phyloP scores from a whole-genome alignment of 192 early-diverging fungal genomes.

The Backusella parvicylindrica region DNA sequence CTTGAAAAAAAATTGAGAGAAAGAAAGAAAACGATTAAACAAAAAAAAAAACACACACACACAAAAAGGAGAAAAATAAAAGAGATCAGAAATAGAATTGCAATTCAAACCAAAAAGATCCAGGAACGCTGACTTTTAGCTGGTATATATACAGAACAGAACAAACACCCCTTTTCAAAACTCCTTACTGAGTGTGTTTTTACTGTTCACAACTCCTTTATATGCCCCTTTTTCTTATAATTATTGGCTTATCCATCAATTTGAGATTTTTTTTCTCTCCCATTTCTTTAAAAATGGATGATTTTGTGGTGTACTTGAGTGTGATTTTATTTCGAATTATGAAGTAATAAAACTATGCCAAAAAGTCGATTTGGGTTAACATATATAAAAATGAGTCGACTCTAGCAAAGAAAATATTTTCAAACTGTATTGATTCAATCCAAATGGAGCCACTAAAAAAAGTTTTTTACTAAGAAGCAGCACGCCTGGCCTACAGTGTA shows the following conservation, averaged over 20 bases:
- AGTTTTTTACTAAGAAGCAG: no score
- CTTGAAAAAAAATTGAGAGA: background rate
- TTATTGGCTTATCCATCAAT: background rate
- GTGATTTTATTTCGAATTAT: no score
- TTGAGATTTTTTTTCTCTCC: background rate
- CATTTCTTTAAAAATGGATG: background rate
- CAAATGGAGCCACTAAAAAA: no score
- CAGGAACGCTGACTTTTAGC: background rate
- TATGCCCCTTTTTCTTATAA: background rate
- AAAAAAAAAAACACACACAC: background rate
- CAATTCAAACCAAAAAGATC: slow-evolving; percentile 9
- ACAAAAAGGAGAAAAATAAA: background rate
- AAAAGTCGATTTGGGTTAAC: no score
- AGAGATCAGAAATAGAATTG: background rate
- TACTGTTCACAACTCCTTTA: background rate
- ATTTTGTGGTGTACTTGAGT: no score
- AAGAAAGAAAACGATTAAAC: background rate
- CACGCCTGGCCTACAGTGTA: no score
- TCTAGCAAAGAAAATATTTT: no score
- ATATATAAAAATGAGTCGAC: no score
- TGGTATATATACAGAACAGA: background rate
- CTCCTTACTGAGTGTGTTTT: background rate
- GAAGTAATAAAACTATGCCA: no score
- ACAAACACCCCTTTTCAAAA: background rate
- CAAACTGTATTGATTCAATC: no score